phyloP scores from a whole-genome alignment of 306 rosid species.

The Elaeagnus macrophylla region DNA sequence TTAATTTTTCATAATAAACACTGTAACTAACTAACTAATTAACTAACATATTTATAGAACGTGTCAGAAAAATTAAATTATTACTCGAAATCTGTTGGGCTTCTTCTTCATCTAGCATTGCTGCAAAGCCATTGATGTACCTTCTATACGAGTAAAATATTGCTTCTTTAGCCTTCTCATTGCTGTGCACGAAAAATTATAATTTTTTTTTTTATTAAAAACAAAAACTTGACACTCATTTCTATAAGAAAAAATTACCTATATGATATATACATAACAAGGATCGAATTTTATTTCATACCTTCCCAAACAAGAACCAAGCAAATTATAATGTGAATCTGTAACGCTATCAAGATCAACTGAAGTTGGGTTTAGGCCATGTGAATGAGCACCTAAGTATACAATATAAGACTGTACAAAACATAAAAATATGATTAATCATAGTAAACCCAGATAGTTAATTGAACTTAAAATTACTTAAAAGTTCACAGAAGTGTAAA shows the following conservation, averaged over 20 bases:
- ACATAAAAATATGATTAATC: too few relatives aligned
- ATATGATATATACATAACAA: not conserved
- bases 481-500: not conserved
- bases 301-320: constrained; percentile 53
- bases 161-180: constrained; percentile 35
- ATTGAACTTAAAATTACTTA: too few relatives aligned
- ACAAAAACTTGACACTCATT: not conserved
- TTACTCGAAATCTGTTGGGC: constrained; percentile 41
- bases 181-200: constrained; percentile 18
- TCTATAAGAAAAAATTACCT: not conserved
- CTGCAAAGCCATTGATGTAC: constrained; percentile 72
- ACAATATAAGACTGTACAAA: constrained; percentile 53
- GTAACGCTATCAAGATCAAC: constrained; percentile 25
- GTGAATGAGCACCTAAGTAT: constrained; percentile 51
- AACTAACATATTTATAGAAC: too few relatives aligned
- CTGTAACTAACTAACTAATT: too few relatives aligned
- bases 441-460: too few relatives aligned
- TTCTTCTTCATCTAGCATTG: constrained; percentile 46
- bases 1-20: too few relatives aligned
- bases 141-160: constrained; percentile 55
- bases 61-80: not conserved
- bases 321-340: constrained; percentile 35
- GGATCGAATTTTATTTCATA: constrained; percentile 2
- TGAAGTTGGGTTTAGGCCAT: constrained; percentile 15
- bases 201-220: too few relatives aligned